Percentiles rank a stretch among this genome's conserved stretches.
Evolutionary conservation across 1,284 basidiomycete species (phyloP).

Genomic region (Naganishia albida): DNA sequence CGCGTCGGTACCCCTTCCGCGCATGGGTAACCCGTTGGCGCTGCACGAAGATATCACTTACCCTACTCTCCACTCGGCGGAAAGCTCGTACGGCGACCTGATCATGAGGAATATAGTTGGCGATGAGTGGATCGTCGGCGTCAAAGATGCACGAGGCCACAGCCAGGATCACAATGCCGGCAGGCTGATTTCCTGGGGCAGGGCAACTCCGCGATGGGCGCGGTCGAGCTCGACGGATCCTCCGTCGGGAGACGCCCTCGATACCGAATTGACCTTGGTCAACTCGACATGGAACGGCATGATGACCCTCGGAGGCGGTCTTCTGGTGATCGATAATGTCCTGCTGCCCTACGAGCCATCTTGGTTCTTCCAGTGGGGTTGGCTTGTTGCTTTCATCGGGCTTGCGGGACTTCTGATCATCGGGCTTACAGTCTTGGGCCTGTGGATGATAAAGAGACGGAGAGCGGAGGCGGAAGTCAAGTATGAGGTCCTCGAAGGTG

Average conservation of each 20-base stretch:
- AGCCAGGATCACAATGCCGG: slow-evolving; percentile 73
- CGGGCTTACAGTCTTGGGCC: slow-evolving; percentile 56
- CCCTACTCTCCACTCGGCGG: slow-evolving; percentile 66
- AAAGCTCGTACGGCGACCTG: slow-evolving; percentile 72
- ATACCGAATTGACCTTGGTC: slow-evolving; percentile 31
- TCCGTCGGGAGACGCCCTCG: slow-evolving; percentile 30
- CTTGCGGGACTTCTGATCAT: slow-evolving; percentile 62
- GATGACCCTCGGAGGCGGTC: slow-evolving; percentile 67
- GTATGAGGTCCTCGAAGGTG: slow-evolving; percentile 79
- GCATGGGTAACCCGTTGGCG: slow-evolving; percentile 63
- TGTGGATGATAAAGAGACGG: slow-evolving; percentile 70
- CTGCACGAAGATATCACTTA: slow-evolving; percentile 72
- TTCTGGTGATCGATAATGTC: slow-evolving; percentile 81
- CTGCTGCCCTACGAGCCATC: slow-evolving; percentile 81
- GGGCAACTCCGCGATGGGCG: slow-evolving; percentile 63
- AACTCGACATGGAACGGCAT: slow-evolving; percentile 44
- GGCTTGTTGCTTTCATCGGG: slow-evolving; percentile 48
- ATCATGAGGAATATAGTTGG: slow-evolving; percentile 65
- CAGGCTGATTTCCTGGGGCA: slow-evolving; percentile 73
- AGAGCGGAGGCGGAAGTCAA: slow-evolving; percentile 72
- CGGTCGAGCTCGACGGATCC: slow-evolving; percentile 22
- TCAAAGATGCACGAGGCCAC: slow-evolving; percentile 76
- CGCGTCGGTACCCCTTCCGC: slow-evolving; percentile 33
- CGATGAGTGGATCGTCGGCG: slow-evolving; percentile 73
- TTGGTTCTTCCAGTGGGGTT: slow-evolving; percentile 65